A percentile compares a stretch with the other conserved stretches of the same genome.
Evolutionary conservation across 78 protist genomes (phyloP).

Genomic region (Capsaspora owczarzaki): DNA sequence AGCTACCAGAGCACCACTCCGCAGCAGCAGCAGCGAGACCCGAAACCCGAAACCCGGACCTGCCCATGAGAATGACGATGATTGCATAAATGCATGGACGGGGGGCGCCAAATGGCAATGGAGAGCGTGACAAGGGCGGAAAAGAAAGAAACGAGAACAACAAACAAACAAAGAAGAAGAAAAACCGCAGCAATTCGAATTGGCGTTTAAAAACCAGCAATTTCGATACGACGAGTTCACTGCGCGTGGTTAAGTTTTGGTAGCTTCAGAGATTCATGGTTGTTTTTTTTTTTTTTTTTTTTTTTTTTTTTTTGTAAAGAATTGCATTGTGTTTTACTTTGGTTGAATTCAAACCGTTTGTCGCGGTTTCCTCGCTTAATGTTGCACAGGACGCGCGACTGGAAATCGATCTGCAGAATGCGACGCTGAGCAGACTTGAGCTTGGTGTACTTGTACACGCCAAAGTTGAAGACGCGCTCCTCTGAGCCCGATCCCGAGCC

Average conservation of each 20-base stretch:
- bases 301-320: not conserved
- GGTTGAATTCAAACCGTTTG: not conserved
- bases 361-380: not conserved
- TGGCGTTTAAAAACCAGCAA: not conserved
- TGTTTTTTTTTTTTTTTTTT: no score
- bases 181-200: not conserved
- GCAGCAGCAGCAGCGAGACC: no score
- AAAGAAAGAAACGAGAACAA: not conserved
- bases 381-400: not conserved
- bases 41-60: no score
- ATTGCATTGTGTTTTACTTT: not conserved
- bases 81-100: no score
- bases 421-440: not conserved
- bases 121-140: no score
- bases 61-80: no score
- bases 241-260: no score
- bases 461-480: not conserved
- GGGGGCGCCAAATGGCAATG: no score
- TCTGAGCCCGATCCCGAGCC: no score
- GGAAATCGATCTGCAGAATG: not conserved
- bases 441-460: not conserved
- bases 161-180: not conserved
- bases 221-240: no score
- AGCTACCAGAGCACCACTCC: not conserved
- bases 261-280: no score